These are phyloP conservation scores for Thinopyrum elongatum DNA, from an alignment of 176 grass and related monocot species.

Conservation along the genomic window DNA sequence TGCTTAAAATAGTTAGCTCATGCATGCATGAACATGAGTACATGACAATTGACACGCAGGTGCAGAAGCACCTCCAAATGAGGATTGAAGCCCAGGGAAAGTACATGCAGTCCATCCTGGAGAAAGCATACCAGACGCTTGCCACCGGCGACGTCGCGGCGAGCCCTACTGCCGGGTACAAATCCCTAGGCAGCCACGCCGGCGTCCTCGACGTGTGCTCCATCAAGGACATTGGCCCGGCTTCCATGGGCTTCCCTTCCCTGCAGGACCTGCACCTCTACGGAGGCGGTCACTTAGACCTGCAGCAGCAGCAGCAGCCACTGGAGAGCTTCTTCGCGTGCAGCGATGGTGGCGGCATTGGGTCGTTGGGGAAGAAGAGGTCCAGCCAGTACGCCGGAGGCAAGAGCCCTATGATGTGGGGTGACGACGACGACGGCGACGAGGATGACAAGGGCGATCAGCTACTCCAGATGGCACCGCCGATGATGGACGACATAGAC, in stretches of 20 bases:
- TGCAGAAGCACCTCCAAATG: slow-evolving; percentile 96
- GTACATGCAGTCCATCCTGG: slow-evolving; percentile 97
- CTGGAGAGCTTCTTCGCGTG: slow-evolving; percentile 60
- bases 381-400: slow-evolving; percentile 38
- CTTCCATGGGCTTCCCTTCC: slow-evolving; percentile 67
- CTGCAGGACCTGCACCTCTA: slow-evolving; percentile 85
- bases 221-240: slow-evolving; percentile 49
- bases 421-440: slow-evolving; percentile 43
- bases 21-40: slow-evolving; percentile 22
- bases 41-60: slow-evolving; percentile 45
- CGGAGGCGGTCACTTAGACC: slow-evolving; percentile 60
- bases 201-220: slow-evolving; percentile 53
- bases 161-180: slow-evolving; percentile 44
- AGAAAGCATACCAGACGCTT: slow-evolving; percentile 85
- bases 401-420: slow-evolving; percentile 81
- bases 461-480: slow-evolving; percentile 55
- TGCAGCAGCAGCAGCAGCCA: slow-evolving; percentile 72
- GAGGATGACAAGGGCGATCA: slow-evolving; percentile 61
- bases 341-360: slow-evolving; percentile 34
- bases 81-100: slow-evolving; percentile 96
- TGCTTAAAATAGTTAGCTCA: not conserved
- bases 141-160: slow-evolving; percentile 42
- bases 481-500: slow-evolving; percentile 73
- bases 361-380: slow-evolving; percentile 63
- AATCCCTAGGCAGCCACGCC: slow-evolving; percentile 56